A percentile compares a stretch with the other conserved stretches of the same genome.
phyloP scores from a whole-genome alignment of 1,139 yeast genomes.

The Suhomyces bribrorum region DNA sequence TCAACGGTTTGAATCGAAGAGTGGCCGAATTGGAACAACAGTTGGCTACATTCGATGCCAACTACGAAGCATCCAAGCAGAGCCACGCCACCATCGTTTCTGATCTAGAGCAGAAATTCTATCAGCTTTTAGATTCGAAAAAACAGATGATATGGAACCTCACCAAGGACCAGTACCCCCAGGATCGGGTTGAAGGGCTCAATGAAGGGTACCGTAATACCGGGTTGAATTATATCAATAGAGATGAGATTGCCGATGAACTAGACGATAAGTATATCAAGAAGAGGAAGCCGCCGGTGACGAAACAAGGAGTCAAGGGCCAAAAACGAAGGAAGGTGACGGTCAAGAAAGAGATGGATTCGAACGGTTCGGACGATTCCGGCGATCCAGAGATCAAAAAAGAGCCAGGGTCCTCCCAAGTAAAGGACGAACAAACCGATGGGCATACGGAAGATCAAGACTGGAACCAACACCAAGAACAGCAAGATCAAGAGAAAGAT shows the following conservation, averaged over 20 bases:
- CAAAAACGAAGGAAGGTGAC: conserved; percentile 7
- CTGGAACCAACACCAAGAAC: conserved; percentile 5
- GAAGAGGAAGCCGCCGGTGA: conserved; percentile 5
- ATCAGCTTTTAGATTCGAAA: conserved; percentile 37
- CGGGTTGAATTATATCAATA: conserved; percentile 23
- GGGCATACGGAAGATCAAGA: conserved; percentile 7
- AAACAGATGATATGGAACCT: conserved; percentile 40
- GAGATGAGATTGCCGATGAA: conserved; percentile 21
- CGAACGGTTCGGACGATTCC: conserved; percentile 6
- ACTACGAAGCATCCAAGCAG: conserved; percentile 19
- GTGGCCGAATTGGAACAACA: conserved; percentile 11
- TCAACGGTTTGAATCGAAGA: conserved; percentile 11
- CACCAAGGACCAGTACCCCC: conserved; percentile 14
- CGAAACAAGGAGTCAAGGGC: conserved; percentile 2
- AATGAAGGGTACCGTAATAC: conserved; percentile 24
- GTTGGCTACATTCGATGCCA: conserved; percentile 16
- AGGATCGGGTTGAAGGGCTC: conserved; percentile 20
- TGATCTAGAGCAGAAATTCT: conserved; percentile 41
- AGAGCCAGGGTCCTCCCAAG: not conserved
- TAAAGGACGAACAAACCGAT: conserved; percentile 1
- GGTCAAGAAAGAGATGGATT: conserved; percentile 10
- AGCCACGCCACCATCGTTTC: conserved; percentile 30
- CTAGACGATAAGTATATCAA: conserved; percentile 20
- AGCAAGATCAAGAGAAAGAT: conserved; percentile 2
- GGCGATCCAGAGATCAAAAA: not conserved